Conservation (phyloP, 345 rosid genomes). For the Pugionium cornutum region DNA sequence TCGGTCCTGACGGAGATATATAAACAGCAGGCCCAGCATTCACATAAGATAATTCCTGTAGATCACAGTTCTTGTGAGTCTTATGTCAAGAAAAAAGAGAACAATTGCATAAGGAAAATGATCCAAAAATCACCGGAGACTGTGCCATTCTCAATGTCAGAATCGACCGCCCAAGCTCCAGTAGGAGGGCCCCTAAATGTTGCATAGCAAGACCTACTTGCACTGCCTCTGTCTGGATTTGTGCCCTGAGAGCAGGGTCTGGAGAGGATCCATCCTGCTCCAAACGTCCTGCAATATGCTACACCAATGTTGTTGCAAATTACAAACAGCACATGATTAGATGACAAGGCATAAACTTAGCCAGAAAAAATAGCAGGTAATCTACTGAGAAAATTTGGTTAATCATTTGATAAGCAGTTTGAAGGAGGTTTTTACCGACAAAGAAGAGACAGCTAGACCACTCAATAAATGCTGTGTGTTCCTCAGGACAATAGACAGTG, state of each 20-base stretch:
- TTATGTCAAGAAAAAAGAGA: constrained; percentile 9
- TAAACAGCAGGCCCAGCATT: constrained; percentile 95
- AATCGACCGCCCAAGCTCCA: constrained; percentile 94
- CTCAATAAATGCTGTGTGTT: constrained; percentile 67
- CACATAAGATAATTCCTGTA: constrained; percentile 68
- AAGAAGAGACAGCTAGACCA: constrained; percentile 52
- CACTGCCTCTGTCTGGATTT: constrained; percentile 73
- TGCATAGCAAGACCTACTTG: constrained; percentile 79
- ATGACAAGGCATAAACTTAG: constrained; percentile 23
- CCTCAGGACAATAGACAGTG: constrained; percentile 58
- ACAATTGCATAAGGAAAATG: not conserved
- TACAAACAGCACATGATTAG: constrained; percentile 50
- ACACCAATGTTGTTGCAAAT: constrained; percentile 61
- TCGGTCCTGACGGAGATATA: constrained; percentile 87
- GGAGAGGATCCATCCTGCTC: constrained; percentile 73
- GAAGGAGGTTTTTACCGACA: constrained; percentile 57
- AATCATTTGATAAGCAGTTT: not conserved
- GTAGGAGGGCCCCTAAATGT: constrained; percentile 82
- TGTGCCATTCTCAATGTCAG: constrained; percentile 78
- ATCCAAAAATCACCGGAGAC: constrained; percentile 58
- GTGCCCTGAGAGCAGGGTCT: constrained; percentile 61
- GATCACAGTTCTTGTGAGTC: constrained; percentile 32
- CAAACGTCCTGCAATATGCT: constrained; percentile 84
- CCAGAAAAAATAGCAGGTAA: not conserved
- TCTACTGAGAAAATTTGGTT: not conserved